These are phyloP conservation scores for Citrus maxima DNA, from an alignment of 345 rosid species.

Conservation along the genomic window DNA sequence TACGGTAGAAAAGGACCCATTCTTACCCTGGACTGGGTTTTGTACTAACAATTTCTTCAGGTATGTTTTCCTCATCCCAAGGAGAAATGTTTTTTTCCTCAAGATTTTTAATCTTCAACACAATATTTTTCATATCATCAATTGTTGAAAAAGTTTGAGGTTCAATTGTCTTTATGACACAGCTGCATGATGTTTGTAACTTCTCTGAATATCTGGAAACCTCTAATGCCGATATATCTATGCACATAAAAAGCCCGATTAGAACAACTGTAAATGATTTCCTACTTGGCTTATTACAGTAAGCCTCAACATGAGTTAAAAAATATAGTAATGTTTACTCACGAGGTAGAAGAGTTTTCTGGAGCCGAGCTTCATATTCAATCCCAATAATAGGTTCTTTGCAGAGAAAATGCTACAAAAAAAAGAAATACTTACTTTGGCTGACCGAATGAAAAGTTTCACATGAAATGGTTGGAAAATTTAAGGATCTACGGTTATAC, in stretches of 20 bases:
- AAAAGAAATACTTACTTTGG: not conserved
- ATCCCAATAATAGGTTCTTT: conserved; percentile 86
- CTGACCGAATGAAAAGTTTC: not conserved
- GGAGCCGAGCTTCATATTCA: conserved; percentile 87
- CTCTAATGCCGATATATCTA: conserved; percentile 75
- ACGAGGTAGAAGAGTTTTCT: conserved; percentile 82
- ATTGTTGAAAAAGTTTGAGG: conserved; percentile 62
- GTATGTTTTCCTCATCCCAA: conserved; percentile 85
- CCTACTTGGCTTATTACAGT: not conserved
- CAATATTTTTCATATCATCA: conserved; percentile 58
- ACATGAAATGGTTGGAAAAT: not conserved
- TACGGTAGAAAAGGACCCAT: conserved; percentile 13
- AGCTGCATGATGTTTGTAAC: conserved; percentile 64
- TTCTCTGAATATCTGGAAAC: conserved; percentile 78
- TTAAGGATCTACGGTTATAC: conserved; percentile 30
- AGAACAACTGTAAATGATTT: not conserved
- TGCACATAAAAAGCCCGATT: conserved; percentile 16
- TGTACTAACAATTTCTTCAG: conserved; percentile 70
- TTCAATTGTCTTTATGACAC: conserved; percentile 83
- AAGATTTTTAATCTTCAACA: conserved; percentile 49
- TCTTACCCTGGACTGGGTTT: conserved; percentile 80
- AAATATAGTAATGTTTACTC: conserved; percentile 32
- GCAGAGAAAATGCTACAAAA: conserved; percentile 55
- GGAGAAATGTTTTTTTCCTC: conserved; percentile 64
- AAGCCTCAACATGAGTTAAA: not conserved